phyloP scores from a whole-genome alignment of 2,329 filamentous ascomycete species.

The Epichloe gansuensis region DNA sequence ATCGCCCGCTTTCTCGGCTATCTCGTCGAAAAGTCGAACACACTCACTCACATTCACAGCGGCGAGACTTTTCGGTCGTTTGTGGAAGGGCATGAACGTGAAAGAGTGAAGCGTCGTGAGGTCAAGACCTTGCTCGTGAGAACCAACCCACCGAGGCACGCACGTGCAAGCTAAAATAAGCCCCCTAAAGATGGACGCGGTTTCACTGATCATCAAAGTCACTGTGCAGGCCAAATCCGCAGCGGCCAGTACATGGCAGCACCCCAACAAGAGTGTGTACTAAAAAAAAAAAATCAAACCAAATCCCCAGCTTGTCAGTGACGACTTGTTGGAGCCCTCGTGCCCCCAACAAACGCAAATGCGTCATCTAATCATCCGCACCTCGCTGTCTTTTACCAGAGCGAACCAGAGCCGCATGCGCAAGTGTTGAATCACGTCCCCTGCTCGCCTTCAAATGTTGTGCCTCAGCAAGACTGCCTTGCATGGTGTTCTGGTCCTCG shows the following conservation, averaged over 20 bases:
- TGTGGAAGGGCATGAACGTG: no score
- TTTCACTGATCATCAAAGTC: not conserved
- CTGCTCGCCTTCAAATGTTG: constrained; percentile 3
- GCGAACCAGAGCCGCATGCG: not conserved
- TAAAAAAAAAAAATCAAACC: not conserved
- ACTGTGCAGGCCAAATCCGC: not conserved
- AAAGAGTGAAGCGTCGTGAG: no score
- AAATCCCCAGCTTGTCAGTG: not conserved
- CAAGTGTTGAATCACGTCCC: not conserved
- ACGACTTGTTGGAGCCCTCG: no score
- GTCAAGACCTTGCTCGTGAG: no score
- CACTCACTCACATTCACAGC: no score
- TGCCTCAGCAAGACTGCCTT: constrained; percentile 3
- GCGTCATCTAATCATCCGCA: not conserved
- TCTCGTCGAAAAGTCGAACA: no score
- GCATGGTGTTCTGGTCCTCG: constrained; percentile 7
- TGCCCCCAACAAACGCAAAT: not conserved
- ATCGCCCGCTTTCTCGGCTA: no score
- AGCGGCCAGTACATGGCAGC: not conserved
- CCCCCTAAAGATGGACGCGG: not conserved
- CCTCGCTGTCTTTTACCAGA: not conserved
- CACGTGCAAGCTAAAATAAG: no score
- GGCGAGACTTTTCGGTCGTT: no score
- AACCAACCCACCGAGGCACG: no score
- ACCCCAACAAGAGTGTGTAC: not conserved